phyloP scores from a whole-genome alignment of 2,329 filamentous ascomycete genomes.

The Exophiala sideris region DNA sequence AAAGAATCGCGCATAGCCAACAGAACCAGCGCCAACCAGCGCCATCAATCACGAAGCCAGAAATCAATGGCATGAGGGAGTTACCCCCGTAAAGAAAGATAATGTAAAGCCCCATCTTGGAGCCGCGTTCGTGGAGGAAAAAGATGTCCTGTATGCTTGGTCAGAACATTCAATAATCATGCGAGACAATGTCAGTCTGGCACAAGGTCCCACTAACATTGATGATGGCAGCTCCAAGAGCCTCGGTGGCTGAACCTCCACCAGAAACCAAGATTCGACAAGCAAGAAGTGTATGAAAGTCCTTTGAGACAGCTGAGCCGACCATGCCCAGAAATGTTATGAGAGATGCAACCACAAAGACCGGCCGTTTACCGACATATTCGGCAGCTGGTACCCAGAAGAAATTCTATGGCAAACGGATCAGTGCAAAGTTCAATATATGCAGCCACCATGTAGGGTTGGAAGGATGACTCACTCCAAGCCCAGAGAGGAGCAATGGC shows the following conservation, averaged over 20 bases:
- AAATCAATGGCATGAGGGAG: conserved; percentile 3
- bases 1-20: conserved; percentile 3
- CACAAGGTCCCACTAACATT: conserved; percentile 4
- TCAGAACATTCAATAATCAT: no score
- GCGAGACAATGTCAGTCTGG: no score
- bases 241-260: neutral
- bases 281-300: conserved; percentile 7
- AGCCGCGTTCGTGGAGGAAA: conserved; percentile 11
- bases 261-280: neutral
- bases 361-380: conserved; percentile 35
- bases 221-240: conserved; percentile 8
- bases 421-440: neutral
- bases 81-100: conserved; percentile 8
- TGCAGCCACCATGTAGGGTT: neutral
- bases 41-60: conserved; percentile 2
- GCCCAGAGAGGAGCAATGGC: neutral
- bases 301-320: neutral
- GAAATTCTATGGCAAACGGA: conserved; percentile 1
- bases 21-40: conserved; percentile 8
- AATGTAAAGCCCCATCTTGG: conserved; percentile 7
- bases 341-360: conserved; percentile 35
- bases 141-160: conserved; percentile 5
- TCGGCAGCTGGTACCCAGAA: conserved; percentile 28
- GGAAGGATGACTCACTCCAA: conserved; percentile 4
- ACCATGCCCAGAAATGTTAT: conserved; percentile 33